A percentile compares a stretch with the other conserved stretches of the same genome.
phyloP scores from a whole-genome alignment of 2,329 filamentous ascomycete species.

The Pyricularia grisea region DNA sequence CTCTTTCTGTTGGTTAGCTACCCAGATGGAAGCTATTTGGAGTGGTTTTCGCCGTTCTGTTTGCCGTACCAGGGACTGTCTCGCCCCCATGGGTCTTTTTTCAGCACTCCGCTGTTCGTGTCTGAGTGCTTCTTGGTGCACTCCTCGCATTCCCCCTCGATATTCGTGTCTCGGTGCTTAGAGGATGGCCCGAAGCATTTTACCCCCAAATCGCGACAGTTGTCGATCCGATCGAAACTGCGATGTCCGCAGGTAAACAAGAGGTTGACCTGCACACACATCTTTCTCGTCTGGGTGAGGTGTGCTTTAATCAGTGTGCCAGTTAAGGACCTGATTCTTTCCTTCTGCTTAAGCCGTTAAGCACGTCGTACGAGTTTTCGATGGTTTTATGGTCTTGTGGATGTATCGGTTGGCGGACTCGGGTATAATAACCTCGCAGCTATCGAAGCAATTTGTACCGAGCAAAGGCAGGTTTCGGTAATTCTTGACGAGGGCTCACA shows the following conservation, averaged over 20 bases:
- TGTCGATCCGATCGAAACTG: conserved; percentile 15
- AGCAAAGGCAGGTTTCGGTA: neutral
- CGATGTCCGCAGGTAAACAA: conserved; percentile 16
- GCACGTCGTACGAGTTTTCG: neutral
- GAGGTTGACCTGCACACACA: conserved; percentile 16
- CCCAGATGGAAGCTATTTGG: neutral
- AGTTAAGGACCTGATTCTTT: neutral
- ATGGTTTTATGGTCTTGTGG: neutral
- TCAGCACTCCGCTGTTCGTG: conserved; percentile 7
- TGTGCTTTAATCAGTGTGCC: neutral
- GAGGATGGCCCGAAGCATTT: conserved; percentile 15
- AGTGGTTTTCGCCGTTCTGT: neutral
- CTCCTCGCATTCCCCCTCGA: conserved; percentile 13
- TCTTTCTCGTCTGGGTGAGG: conserved; percentile 1
- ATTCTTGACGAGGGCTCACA: neutral
- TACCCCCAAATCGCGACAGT: conserved; percentile 14
- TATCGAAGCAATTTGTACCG: neutral
- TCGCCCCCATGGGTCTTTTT: conserved; percentile 10
- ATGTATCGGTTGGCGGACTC: neutral
- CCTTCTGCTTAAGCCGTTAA: neutral
- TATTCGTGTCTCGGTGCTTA: conserved; percentile 11
- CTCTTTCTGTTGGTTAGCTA: neutral
- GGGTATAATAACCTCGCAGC: neutral
- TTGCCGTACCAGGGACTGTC: conserved; percentile 12
- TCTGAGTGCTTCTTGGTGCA: conserved; percentile 10